A percentile compares a stretch with the other conserved stretches of the same genome.
Evolutionary conservation across 352 stramenopile genomes (phyloP).

Genomic region (Pythium dissimile): DNA sequence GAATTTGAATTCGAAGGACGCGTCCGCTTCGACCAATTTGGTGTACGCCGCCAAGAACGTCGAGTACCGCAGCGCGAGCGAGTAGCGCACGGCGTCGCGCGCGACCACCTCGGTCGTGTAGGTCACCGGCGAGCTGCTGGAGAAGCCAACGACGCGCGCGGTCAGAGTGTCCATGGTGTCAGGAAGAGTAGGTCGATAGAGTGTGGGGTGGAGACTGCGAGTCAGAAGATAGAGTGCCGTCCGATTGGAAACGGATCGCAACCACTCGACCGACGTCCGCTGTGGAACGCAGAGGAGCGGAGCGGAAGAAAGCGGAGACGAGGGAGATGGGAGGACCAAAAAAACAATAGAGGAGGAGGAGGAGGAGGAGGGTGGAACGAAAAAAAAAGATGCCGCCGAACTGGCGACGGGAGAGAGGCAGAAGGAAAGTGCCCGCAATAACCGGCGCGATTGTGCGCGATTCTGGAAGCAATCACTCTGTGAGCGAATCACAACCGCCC

Average conservation of each 20-base stretch:
- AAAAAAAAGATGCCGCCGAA: too few relatives aligned
- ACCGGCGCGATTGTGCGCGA: too few relatives aligned
- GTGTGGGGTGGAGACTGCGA: too few relatives aligned
- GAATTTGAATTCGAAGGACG: conserved; percentile 55
- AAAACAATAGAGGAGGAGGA: too few relatives aligned
- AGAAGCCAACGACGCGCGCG: conserved; percentile 48
- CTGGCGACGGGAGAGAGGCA: too few relatives aligned
- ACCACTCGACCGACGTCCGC: neutral
- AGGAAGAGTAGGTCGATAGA: too few relatives aligned
- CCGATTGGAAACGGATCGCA: neutral
- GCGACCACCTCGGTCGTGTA: conserved; percentile 53
- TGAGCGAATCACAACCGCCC: neutral
- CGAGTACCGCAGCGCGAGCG: conserved; percentile 58
- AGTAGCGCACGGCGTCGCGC: conserved; percentile 29
- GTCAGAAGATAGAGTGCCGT: conserved; percentile 5
- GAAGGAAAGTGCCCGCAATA: too few relatives aligned
- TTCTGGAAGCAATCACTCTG: neutral
- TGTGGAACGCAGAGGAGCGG: neutral
- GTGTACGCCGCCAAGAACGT: conserved; percentile 58
- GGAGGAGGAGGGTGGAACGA: too few relatives aligned
- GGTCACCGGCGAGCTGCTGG: conserved; percentile 36
- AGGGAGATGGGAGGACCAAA: neutral
- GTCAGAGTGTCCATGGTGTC: conserved; percentile 14
- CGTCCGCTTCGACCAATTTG: conserved; percentile 41
- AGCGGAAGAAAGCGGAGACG: neutral